A percentile compares a stretch with the other conserved stretches of the same genome.
Evolutionary conservation across 129 eudicot genomes (phyloP).

Genomic region (Lactuca sativa): DNA sequence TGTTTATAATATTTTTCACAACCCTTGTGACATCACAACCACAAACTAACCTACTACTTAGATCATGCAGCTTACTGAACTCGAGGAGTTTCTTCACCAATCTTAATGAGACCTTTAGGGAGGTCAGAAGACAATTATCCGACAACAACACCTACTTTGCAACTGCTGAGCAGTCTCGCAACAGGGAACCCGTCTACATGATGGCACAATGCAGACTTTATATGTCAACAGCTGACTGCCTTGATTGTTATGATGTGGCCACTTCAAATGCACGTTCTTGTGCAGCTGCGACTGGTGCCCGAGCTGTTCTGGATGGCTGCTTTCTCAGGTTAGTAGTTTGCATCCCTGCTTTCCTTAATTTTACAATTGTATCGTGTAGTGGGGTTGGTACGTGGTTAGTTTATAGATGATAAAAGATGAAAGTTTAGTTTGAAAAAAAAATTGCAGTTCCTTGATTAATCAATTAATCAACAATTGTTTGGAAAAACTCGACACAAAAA

Average conservation of each 20-base stretch:
- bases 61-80: slow-evolving; percentile 53
- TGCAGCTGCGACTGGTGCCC: slow-evolving; percentile 62
- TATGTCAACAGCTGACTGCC: slow-evolving; percentile 40
- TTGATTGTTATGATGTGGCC: slow-evolving; percentile 53
- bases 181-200: slow-evolving; percentile 49
- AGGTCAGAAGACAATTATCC: slow-evolving; percentile 42
- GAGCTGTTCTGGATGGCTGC: slow-evolving; percentile 65
- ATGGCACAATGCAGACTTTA: slow-evolving; percentile 59
- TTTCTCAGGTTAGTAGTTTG: slow-evolving; percentile 47
- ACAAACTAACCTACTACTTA: slow-evolving; percentile 42
- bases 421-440: no score
- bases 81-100: slow-evolving; percentile 33
- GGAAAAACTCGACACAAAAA: no score
- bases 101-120: slow-evolving; percentile 43
- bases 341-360: neutral
- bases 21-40: slow-evolving; percentile 40
- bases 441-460: no score
- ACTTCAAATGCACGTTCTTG: slow-evolving; percentile 43
- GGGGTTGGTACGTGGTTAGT: no score
- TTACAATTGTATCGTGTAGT: no score
- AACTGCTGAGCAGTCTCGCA: slow-evolving; percentile 44
- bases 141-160: slow-evolving; percentile 36
- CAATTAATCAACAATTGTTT: no score
- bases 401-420: no score
- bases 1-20: neutral